Conservation (phyloP, 768 basidiomycete species). For the Mycena galopus region DNA sequence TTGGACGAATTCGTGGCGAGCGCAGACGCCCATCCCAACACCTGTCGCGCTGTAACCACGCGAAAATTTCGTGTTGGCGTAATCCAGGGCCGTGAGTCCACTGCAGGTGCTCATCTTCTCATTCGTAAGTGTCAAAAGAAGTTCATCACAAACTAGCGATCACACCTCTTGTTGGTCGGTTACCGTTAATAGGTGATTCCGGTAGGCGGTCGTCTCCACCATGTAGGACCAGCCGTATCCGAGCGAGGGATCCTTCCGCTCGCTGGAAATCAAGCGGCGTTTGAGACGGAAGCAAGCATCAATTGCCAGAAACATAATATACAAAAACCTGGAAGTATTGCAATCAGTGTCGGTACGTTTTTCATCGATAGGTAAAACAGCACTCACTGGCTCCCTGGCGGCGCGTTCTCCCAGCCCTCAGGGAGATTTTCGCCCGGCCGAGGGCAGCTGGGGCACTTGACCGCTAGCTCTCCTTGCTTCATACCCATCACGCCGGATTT, state of each 20-base stretch:
- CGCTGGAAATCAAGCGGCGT: neutral
- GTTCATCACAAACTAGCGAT: too few species aligned
- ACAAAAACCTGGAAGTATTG: neutral
- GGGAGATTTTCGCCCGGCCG: neutral
- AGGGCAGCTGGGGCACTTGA: neutral
- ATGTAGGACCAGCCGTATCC: too few species aligned
- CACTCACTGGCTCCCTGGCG: neutral
- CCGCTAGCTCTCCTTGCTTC: neutral
- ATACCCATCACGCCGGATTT: too few species aligned
- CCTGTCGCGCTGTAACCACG: too few species aligned
- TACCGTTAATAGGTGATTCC: too few species aligned
- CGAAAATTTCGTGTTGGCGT: too few species aligned
- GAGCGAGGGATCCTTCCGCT: neutral
- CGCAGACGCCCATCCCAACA: too few species aligned
- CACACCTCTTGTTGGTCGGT: neutral
- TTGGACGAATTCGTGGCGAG: too few species aligned
- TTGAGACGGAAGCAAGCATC: neutral
- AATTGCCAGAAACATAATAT: neutral
- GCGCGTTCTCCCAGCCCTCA: neutral
- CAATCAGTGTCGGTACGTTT: neutral
- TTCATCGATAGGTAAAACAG: neutral
- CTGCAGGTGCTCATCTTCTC: too few species aligned
- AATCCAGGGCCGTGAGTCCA: too few species aligned
- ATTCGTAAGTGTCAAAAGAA: too few species aligned
- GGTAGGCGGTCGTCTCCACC: too few species aligned